These are phyloP conservation scores for Corniculantispora saksenae DNA, from an alignment of 2,329 filamentous ascomycete genomes.

Conservation along the genomic window DNA sequence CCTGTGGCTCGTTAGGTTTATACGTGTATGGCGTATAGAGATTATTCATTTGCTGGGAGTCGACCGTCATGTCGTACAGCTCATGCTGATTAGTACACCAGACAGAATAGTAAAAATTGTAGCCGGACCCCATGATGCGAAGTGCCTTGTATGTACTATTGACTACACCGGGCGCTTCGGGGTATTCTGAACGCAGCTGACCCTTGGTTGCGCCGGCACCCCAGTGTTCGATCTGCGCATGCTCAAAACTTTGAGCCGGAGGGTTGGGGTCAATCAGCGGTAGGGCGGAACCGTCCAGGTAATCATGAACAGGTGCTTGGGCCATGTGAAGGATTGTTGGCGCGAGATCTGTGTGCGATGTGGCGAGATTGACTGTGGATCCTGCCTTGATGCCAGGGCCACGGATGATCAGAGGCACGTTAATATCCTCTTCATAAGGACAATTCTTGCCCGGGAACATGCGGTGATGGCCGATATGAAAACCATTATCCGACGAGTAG, in stretches of 20 bases:
- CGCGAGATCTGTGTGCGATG: slow-evolving; percentile 63
- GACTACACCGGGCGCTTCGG: neutral
- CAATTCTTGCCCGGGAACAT: slow-evolving; percentile 61
- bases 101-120: slow-evolving; percentile 65
- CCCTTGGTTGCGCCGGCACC: neutral
- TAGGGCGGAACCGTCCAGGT: neutral
- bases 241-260: neutral
- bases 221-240: neutral
- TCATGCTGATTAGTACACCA: slow-evolving; percentile 71
- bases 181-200: neutral
- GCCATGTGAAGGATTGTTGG: slow-evolving; percentile 45
- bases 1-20: neutral
- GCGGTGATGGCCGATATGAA: slow-evolving; percentile 60
- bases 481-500: slow-evolving; percentile 62
- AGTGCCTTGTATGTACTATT: slow-evolving; percentile 58
- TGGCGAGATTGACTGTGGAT: slow-evolving; percentile 46
- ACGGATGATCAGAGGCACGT: slow-evolving; percentile 57
- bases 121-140: slow-evolving; percentile 53
- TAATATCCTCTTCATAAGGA: slow-evolving; percentile 60
- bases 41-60: slow-evolving; percentile 17
- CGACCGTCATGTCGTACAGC: slow-evolving; percentile 61
- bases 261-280: neutral
- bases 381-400: slow-evolving; percentile 53
- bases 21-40: neutral
- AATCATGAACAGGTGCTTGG: neutral